Percentiles rank a stretch among this genome's conserved stretches.
These are phyloP conservation scores for Asterophora lycoperdoides DNA, from an alignment of 768 basidiomycete species.

Conservation along the genomic window DNA sequence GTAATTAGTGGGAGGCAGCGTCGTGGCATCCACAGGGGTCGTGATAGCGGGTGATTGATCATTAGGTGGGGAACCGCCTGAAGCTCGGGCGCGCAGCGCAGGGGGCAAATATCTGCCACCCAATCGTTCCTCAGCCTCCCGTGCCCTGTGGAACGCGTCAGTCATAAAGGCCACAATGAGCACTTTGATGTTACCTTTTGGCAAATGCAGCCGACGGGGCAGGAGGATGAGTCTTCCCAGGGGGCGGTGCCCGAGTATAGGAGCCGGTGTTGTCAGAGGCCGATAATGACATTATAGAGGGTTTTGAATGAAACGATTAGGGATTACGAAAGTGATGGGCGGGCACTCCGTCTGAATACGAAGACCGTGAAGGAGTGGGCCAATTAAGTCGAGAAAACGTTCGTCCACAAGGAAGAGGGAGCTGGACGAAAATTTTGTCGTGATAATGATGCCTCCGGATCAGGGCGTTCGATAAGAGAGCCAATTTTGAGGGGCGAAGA, in stretches of 20 bases:
- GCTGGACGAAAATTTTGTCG: slow-evolving; percentile 18
- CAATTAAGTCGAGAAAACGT: slow-evolving; percentile 29
- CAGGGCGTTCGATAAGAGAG: slow-evolving; percentile 18
- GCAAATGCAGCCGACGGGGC: slow-evolving; percentile 88
- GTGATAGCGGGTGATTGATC: slow-evolving; percentile 56
- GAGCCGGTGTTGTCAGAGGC: slow-evolving; percentile 76
- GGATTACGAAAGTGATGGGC: slow-evolving; percentile 58
- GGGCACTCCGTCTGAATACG: slow-evolving; percentile 27
- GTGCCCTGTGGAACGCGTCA: slow-evolving; percentile 48
- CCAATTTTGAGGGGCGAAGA: slow-evolving; percentile 24
- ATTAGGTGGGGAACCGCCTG: slow-evolving; percentile 70
- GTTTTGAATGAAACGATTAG: slow-evolving; percentile 69
- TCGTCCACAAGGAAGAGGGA: slow-evolving; percentile 14
- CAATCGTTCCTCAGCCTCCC: slow-evolving; percentile 77
- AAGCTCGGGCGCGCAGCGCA: slow-evolving; percentile 67
- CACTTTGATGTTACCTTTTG: slow-evolving; percentile 56
- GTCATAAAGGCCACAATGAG: slow-evolving; percentile 15
- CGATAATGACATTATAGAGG: slow-evolving; percentile 88
- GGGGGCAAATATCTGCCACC: slow-evolving; percentile 73
- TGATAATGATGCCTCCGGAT: slow-evolving; percentile 18
- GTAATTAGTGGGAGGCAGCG: slow-evolving; percentile 69
- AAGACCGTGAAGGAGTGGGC: slow-evolving; percentile 24
- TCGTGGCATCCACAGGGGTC: slow-evolving; percentile 53
- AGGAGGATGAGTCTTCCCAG: slow-evolving; percentile 87
- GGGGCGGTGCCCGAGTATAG: slow-evolving; percentile 72